Conservation (phyloP, 192 early-diverging fungal genomes). For the Chytriomyces sp. region DNA sequence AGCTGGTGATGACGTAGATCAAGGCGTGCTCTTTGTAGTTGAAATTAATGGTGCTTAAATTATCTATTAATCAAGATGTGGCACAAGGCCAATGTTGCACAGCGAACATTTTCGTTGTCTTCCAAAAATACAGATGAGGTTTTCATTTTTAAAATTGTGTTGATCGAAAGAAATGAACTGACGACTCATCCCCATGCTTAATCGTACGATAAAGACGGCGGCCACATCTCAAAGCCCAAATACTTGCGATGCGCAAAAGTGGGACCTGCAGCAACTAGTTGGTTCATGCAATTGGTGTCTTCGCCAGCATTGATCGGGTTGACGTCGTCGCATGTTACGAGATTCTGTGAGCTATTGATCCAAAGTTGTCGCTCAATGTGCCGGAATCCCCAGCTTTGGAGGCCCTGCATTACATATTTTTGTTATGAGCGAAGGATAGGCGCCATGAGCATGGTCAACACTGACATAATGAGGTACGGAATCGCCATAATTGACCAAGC, state of each 20-base stretch:
- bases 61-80: too few relatives aligned
- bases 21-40: too few relatives aligned
- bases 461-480: constrained; percentile 22
- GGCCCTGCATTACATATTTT: not conserved
- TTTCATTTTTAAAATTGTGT: too few relatives aligned
- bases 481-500: constrained; percentile 30
- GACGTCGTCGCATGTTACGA: not conserved
- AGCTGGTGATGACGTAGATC: too few relatives aligned
- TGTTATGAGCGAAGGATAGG: not conserved
- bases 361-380: not conserved
- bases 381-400: not conserved
- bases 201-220: too few relatives aligned
- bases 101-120: too few relatives aligned
- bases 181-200: too few relatives aligned
- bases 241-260: not conserved
- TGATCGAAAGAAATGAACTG: too few relatives aligned
- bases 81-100: too few relatives aligned
- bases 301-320: not conserved
- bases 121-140: too few relatives aligned
- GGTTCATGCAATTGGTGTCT: not conserved
- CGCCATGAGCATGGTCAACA: not conserved
- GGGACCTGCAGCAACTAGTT: not conserved
- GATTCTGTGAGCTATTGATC: not conserved
- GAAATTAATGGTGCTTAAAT: too few relatives aligned
- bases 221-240: not conserved